Evolutionary conservation across 768 basidiomycete genomes (phyloP).

Genomic region (Pisolithus marmoratus): DNA sequence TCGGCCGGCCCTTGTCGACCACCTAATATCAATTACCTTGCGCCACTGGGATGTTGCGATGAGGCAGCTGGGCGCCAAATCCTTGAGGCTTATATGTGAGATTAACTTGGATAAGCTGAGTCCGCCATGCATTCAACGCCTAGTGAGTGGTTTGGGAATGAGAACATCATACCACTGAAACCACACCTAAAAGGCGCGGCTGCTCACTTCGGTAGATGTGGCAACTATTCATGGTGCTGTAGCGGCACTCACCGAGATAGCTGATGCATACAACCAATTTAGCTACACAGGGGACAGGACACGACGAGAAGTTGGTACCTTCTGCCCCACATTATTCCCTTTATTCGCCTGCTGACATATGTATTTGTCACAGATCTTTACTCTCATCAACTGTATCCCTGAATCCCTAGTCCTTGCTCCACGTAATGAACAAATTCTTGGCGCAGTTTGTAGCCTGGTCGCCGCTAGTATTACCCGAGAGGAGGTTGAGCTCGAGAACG

Average conservation of each 20-base stretch:
- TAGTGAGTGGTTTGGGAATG: slow-evolving; percentile 39
- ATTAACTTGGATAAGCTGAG: slow-evolving; percentile 52
- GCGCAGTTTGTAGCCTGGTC: slow-evolving; percentile 69
- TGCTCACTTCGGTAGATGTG: slow-evolving; percentile 60
- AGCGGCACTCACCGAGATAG: slow-evolving; percentile 68
- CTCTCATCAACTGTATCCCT: slow-evolving; percentile 50
- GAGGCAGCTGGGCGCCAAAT: slow-evolving; percentile 71
- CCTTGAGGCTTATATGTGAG: slow-evolving; percentile 63
- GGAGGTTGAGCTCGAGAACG: slow-evolving; percentile 40
- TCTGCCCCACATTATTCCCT: not conserved
- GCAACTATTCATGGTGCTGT: slow-evolving; percentile 78
- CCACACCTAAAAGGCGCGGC: slow-evolving; percentile 35
- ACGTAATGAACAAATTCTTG: slow-evolving; percentile 65
- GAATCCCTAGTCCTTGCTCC: slow-evolving; percentile 54
- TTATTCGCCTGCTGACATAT: not conserved
- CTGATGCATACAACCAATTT: slow-evolving; percentile 44
- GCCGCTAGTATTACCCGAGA: slow-evolving; percentile 54
- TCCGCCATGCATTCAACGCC: slow-evolving; percentile 40
- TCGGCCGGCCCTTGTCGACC: slow-evolving; percentile 58
- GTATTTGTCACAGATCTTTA: slow-evolving; percentile 51
- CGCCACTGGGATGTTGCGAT: slow-evolving; percentile 88
- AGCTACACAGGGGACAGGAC: slow-evolving; percentile 28
- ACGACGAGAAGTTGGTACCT: slow-evolving; percentile 39
- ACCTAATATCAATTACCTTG: slow-evolving; percentile 67
- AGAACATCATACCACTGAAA: slow-evolving; percentile 9